Evolutionary conservation across 2,329 filamentous ascomycete genomes (phyloP), one percentile per base, ranked within the genome.

Genomic region (Hortaea sp.): DNA sequence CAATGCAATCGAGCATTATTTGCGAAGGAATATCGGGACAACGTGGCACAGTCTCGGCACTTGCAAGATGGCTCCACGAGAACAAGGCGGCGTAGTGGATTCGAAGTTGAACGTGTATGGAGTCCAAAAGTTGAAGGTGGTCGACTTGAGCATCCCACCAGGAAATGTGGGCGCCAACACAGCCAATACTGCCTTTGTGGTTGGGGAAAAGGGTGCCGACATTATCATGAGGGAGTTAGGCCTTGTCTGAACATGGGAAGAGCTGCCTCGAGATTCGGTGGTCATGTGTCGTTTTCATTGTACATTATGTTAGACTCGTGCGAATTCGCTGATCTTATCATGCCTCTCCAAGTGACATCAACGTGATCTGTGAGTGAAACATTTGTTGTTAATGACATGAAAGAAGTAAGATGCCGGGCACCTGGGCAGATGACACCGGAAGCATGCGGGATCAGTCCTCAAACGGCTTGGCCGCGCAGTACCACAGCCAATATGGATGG

Each of bases 91-190:
- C 27, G 67, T 69, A 6, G 63, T 69, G 7, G 66, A 69, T 55
- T 51, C 45, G 13, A 52, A 53, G 7, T 50, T 69, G 43, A 65
- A 61, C 45, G 67, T 70, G 5, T 64, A 69, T 53, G 67, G 66
- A 2, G 61, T 63, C 27, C 49, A 46, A 35, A 61, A 60, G 0
- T 52, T 70, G 52, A 72, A 71, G 57, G 50, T 72, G 41, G 63
- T 61, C 2, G 70, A 73, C 63, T 44, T 72, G 52, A 63, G 55
- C 49, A 63, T 68, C 12, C 55, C 60, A 6, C 67, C 68, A 0
- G 55, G 61, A 48, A 69, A 69, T 45, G 67, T 72, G 6, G 69
- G 64, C 6, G 68, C 64, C 1, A 72, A 73, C 50, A 72, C 70
- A 3, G 68, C 69, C 49, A 70, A 71, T 45, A 71, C 69, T 3